Conservation (phyloP, 768 basidiomycete genomes). For the Russula emetica region DNA sequence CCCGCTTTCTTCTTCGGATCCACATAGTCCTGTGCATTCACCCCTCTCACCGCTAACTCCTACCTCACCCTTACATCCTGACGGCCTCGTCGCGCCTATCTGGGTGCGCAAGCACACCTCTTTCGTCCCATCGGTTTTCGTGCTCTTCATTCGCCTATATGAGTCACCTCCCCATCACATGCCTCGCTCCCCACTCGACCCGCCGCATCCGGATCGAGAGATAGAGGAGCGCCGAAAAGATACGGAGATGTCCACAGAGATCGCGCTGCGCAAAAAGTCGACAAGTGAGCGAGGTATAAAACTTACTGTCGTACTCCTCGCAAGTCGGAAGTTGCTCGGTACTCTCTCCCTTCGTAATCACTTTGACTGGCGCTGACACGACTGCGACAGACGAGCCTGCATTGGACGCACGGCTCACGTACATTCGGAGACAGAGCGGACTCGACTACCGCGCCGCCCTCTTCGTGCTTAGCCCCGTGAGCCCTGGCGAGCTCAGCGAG, state of each 20-base stretch:
- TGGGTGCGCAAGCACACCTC: constrained; percentile 97
- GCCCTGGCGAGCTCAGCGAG: constrained; percentile 76
- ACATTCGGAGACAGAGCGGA: constrained; percentile 80
- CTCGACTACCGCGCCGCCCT: constrained; percentile 89
- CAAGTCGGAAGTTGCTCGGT: constrained; percentile 87
- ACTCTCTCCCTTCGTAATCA: constrained; percentile 29
- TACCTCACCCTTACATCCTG: constrained; percentile 86
- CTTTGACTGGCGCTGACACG: constrained; percentile 7
- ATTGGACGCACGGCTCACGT: constrained; percentile 79
- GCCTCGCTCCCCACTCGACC: constrained; percentile 51
- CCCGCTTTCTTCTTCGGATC: constrained; percentile 47
- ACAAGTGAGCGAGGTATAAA: constrained; percentile 87
- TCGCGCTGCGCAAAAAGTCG: constrained; percentile 72
- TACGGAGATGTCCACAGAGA: constrained; percentile 70
- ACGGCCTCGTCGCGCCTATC: constrained; percentile 94
- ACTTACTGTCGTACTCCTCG: constrained; percentile 88
- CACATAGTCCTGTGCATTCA: constrained; percentile 61
- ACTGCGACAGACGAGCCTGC: constrained; percentile 66
- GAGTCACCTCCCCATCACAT: constrained; percentile 50
- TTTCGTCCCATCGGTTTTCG: constrained; percentile 88
- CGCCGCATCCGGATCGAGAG: constrained; percentile 47
- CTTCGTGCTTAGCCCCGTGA: constrained; percentile 93
- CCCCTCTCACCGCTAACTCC: constrained; percentile 91
- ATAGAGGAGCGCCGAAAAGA: constrained; percentile 72
- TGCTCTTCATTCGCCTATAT: constrained; percentile 81